These are phyloP conservation scores for Fonsecaea monophora DNA, from an alignment of 2,329 filamentous ascomycete genomes.

Conservation along the genomic window DNA sequence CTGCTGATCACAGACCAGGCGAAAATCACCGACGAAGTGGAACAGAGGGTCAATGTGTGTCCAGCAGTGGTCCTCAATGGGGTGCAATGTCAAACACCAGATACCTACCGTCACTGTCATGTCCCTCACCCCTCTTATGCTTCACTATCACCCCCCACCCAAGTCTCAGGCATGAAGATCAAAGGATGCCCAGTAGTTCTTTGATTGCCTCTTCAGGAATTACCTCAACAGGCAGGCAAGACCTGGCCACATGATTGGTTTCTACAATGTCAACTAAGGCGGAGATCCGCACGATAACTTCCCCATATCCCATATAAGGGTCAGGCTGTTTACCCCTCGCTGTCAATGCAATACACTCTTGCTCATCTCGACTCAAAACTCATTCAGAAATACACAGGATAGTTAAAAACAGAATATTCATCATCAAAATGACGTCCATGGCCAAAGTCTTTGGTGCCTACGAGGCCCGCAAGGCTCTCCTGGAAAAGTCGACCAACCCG, in stretches of 20 bases:
- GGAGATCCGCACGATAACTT: constrained; percentile 6
- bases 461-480: constrained; percentile 42
- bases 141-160: not conserved
- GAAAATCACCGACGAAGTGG: too few species aligned
- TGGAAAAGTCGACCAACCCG: constrained; percentile 48
- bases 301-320: not conserved
- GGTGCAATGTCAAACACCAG: not conserved
- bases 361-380: not conserved
- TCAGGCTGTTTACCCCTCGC: not conserved
- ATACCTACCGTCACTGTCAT: not conserved
- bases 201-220: constrained; percentile 24
- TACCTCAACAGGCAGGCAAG: constrained; percentile 10
- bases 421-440: constrained; percentile 53
- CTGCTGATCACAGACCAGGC: too few species aligned
- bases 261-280: not conserved
- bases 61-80: too few species aligned
- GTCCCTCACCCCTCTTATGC: not conserved
- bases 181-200: not conserved
- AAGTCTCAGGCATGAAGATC: not conserved
- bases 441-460: constrained; percentile 52
- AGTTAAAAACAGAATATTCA: not conserved
- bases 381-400: not conserved
- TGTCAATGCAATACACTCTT: too few species aligned
- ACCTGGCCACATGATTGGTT: not conserved
- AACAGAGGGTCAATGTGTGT: too few species aligned